Percentiles rank a stretch among this genome's conserved stretches.
Conservation (phyloP, 2,329 filamentous ascomycete species). For the Talaromyces sp. region DNA sequence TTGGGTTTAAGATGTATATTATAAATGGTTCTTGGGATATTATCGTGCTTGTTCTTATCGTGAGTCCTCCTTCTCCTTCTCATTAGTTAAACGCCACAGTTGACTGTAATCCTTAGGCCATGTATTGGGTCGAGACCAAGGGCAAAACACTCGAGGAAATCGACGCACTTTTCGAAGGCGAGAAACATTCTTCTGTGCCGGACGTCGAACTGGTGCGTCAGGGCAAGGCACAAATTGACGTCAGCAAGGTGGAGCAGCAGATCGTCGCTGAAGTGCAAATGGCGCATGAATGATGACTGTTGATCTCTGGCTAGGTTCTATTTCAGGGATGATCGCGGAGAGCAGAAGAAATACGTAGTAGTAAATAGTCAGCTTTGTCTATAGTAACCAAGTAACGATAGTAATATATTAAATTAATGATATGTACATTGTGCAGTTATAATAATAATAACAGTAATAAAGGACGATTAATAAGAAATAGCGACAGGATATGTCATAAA, state of each 20-base stretch:
- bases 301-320: not conserved
- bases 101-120: constrained; percentile 1
- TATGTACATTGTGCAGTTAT: not conserved
- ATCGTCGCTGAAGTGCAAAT: constrained; percentile 5
- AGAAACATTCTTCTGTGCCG: constrained; percentile 13
- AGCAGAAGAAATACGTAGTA: not conserved
- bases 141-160: constrained; percentile 28
- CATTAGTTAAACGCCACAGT: not conserved
- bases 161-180: constrained; percentile 24
- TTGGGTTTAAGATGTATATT: constrained; percentile 47
- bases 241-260: constrained; percentile 9
- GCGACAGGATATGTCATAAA: not conserved
- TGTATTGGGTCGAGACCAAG: constrained; percentile 24
- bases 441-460: too few species aligned
- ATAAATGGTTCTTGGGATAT: constrained; percentile 45
- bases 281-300: not conserved
- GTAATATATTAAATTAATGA: not conserved
- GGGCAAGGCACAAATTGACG: constrained; percentile 10
- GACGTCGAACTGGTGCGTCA: constrained; percentile 9
- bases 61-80: constrained; percentile 17
- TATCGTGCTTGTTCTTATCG: constrained; percentile 27
- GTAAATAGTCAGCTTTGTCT: not conserved
- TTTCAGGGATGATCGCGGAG: not conserved
- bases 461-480: not conserved
- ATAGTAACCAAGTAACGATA: not conserved